Base-by-base conservation (phyloP, 257 asterid species). In the Anisodus tanguticus region DNA sequence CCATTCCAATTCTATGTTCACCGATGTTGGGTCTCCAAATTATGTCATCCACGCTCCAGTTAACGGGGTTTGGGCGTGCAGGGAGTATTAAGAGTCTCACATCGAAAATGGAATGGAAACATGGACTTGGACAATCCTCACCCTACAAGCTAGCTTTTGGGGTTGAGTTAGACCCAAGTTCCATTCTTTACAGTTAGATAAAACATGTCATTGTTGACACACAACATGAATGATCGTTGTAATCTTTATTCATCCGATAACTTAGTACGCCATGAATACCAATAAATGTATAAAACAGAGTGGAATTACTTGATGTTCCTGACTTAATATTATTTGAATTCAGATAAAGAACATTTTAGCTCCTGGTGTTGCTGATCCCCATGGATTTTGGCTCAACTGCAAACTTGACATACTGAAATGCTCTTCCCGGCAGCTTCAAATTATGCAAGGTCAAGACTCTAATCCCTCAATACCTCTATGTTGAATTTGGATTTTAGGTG, bases 341-440 rank as follows among this genome's bases (percentile, higher is more conserved):
- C 92, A 93, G 98, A 89, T 95, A 86, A 90, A 88, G 91, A 95
- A 95, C 79, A 89, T 87, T 83, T 82, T 95, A 88, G 98, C 94
- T 83, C 96, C 98, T 7, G 92, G 83, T 78, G 92, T 64, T 63
- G 95, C 97, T 86, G 98, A 93, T 89, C 96, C 95, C 47, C 91
- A 82, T 58, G 98, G 98, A 0, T n/a, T 69, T 43, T 95, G 98
- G 98, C 90, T 85, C 85, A 77, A 83, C 67, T 93, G 98, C 92
- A 91, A 90, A 85, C 72, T 89, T 10, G 93, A 93, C 70, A 91
- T 95, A 83, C 85, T 49, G 16, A 91, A 87, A 49, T 95, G 98
- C 88, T 90, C 98, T 2, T n/a, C 93, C 3, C 67, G 4, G 47
- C 96, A 92, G 86, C 94, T 93, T 82, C 84, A 85, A 84, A 85